Evolutionary conservation across 768 basidiomycete genomes (phyloP).

Genomic region (Kwoniella dendrophila): DNA sequence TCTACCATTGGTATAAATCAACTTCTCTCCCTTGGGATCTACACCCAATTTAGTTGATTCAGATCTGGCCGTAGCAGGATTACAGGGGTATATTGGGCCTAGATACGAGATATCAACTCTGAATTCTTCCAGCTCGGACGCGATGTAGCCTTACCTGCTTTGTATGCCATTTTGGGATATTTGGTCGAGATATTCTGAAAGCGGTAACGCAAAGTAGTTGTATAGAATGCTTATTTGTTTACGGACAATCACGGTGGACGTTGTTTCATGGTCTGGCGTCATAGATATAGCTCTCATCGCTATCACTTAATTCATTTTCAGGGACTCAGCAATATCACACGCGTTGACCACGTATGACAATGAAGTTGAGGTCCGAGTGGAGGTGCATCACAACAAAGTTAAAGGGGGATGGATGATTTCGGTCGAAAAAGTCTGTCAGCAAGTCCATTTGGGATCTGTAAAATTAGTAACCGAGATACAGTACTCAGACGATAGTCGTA

Average conservation of each 20-base stretch:
- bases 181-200: too few species aligned
- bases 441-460: background rate
- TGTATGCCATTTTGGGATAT: slow-evolving; percentile 36
- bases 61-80: slow-evolving; percentile 70
- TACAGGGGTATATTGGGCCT: slow-evolving; percentile 63
- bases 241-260: too few species aligned
- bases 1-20: slow-evolving; percentile 82
- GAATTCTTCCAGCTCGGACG: background rate
- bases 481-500: background rate
- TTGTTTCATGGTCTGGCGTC: too few species aligned
- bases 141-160: slow-evolving; percentile 29
- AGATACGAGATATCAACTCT: background rate
- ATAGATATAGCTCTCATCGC: background rate
- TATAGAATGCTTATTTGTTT: too few species aligned
- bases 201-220: too few species aligned
- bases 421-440: background rate
- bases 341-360: background rate
- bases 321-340: too few species aligned
- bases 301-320: too few species aligned
- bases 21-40: slow-evolving; percentile 69
- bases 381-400: background rate
- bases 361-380: background rate
- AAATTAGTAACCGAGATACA: slow-evolving; percentile 4
- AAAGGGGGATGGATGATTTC: background rate
- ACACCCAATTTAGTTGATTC: slow-evolving; percentile 69